Base-by-base conservation (phyloP, 2,329 filamentous ascomycete species). In the Pseudohalonectria lignicola region DNA sequence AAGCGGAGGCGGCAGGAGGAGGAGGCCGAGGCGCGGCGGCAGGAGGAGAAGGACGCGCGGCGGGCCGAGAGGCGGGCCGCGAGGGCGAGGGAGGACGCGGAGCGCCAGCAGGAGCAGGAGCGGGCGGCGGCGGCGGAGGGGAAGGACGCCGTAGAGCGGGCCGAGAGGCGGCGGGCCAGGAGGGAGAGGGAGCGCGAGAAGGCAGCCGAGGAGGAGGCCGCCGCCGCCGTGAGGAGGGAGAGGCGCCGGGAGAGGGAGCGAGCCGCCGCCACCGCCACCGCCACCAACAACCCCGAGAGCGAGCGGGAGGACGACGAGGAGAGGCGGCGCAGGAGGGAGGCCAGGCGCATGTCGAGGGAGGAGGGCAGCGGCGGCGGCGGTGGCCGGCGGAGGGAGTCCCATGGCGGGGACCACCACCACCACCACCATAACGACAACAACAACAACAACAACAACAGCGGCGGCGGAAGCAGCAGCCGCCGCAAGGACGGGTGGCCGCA, bases 41-140 rank as follows among this genome's bases (percentile, higher is more conserved):
- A 67, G 39, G 72, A 75, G 43, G 75, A 80, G 41, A 76, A 71
- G 45, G 73, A 78, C 37, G 67, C 69, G 3, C 66, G 74, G 29
- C 67, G 72, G 6, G 67, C 69, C 8, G 76, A 76, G 44, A 61
- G 71, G 10, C 65, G 67, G 19, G 63, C 63, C 1, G 62, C 63
- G 31, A 64, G 66, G 16, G 57, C 63, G 37, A 60, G 62, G n/a
- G 67, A 71, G 39, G 67, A 69, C 23, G 57, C 57, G 2, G 69
- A 73, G 33, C 65, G 66, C 16, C 66, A n/a, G 62, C 33, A 71
- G 39, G 67, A 69, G 25, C 57, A 57, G 2, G 69, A 73, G 33
- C 65, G 66, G 16, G 65, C 58, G 56, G 36, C 55, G 57, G 28
- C 55, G 49, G 31, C 56, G 57, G 40, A 55, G 44, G 53, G 51